These are phyloP conservation scores for Pythium brachiatum DNA, from an alignment of 352 stramenopile genomes.

Conservation along the genomic window DNA sequence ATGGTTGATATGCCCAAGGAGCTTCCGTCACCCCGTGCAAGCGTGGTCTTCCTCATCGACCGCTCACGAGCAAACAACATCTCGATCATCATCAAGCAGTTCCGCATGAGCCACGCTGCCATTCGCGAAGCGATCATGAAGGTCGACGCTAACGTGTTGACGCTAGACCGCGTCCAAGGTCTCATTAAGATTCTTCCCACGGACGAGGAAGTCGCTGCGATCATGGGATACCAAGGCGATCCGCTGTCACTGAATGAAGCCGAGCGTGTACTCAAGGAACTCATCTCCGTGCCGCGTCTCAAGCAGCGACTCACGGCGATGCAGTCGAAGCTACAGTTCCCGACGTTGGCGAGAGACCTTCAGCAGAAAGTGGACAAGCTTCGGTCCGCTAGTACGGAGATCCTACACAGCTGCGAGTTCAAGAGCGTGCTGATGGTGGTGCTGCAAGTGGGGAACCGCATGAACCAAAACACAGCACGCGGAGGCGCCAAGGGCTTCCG, in stretches of 20 bases:
- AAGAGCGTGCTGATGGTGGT: constrained; percentile 66
- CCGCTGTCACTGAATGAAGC: constrained; percentile 67
- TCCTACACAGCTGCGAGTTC: constrained; percentile 64
- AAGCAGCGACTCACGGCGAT: constrained; percentile 61
- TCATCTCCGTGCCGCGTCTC: constrained; percentile 70
- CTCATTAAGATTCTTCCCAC: constrained; percentile 88
- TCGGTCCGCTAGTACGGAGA: constrained; percentile 48
- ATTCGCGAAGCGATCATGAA: constrained; percentile 82
- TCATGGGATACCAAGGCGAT: constrained; percentile 63
- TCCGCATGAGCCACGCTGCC: constrained; percentile 89
- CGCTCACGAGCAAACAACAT: constrained; percentile 82
- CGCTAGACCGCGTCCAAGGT: constrained; percentile 77
- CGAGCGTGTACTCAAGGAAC: constrained; percentile 73
- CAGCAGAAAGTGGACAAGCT: constrained; percentile 70
- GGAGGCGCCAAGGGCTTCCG: constrained; percentile 74
- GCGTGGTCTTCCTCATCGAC: constrained; percentile 76
- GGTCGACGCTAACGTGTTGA: constrained; percentile 73
- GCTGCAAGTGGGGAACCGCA: constrained; percentile 82
- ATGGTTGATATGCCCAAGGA: constrained; percentile 37
- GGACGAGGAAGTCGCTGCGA: constrained; percentile 77
- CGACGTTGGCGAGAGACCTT: constrained; percentile 53
- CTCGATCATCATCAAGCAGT: constrained; percentile 96
- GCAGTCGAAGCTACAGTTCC: constrained; percentile 67
- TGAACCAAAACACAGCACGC: constrained; percentile 74
- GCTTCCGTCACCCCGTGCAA: constrained; percentile 36